Conservation (phyloP, 2,329 filamentous ascomycete genomes). For the Alternaria triticina region DNA sequence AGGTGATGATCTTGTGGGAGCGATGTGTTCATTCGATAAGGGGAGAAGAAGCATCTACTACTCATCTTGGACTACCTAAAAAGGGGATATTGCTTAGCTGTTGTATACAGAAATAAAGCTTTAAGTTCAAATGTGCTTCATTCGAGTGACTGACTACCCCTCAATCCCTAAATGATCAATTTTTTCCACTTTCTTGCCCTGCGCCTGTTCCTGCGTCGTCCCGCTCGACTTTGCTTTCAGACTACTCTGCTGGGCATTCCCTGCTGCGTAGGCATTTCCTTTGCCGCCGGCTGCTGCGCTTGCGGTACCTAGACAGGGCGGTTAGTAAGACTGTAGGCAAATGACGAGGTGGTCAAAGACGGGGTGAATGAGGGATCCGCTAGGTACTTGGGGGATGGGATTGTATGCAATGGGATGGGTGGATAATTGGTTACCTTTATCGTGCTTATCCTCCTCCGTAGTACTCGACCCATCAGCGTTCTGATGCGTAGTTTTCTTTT, state of each 20-base stretch:
- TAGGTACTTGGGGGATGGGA: not conserved
- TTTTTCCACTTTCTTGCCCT: conserved; percentile 17
- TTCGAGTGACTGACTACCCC: conserved; percentile 3
- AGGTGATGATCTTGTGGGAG: not conserved
- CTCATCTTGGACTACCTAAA: not conserved
- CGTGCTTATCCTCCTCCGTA: conserved; percentile 30
- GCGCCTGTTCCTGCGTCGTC: conserved; percentile 7
- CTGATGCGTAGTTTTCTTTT: conserved; percentile 39
- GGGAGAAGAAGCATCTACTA: not conserved
- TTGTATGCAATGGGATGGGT: not conserved
- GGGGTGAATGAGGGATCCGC: not conserved
- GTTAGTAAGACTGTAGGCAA: not conserved
- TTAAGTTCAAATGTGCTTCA: not conserved
- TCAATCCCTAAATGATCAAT: conserved; percentile 49
- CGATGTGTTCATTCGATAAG: not conserved
- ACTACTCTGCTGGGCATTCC: conserved; percentile 21
- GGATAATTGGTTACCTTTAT: too few relatives aligned
- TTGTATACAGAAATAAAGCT: not conserved
- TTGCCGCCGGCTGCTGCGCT: conserved; percentile 24
- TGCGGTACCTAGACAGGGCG: conserved; percentile 16
- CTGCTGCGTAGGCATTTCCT: conserved; percentile 32
- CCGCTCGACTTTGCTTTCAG: conserved; percentile 13
- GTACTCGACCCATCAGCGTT: conserved; percentile 33
- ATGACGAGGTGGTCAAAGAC: accelerated
- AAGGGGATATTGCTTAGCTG: not conserved